Percentiles rank a stretch among this genome's conserved stretches.
Conservation (phyloP, 106 monocot species). For the Amphibolis antarctica region DNA sequence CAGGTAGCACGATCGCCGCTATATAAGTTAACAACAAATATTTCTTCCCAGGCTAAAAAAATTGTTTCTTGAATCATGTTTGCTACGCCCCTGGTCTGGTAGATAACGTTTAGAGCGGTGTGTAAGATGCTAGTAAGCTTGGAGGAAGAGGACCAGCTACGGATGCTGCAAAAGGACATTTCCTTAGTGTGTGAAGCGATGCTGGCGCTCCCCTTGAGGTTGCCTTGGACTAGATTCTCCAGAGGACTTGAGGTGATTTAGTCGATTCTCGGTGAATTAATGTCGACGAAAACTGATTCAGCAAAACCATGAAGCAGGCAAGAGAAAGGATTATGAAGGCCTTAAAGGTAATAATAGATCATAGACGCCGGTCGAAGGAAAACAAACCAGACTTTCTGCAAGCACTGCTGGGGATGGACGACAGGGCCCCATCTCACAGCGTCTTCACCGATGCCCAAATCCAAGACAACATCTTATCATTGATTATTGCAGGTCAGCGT, state of each 20-base stretch:
- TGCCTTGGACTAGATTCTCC: conserved; percentile 54
- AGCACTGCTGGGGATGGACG: conserved; percentile 23
- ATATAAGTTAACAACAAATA: background rate
- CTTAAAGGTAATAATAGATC: conserved; percentile 28
- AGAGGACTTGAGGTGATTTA: conserved; percentile 45
- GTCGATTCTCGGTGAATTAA: no score
- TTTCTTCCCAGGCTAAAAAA: background rate
- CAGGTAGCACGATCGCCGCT: conserved; percentile 20
- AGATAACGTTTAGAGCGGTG: conserved; percentile 67
- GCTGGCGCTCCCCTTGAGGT: conserved; percentile 48
- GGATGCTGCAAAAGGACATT: conserved; percentile 41
- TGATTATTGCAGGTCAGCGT: conserved; percentile 73
- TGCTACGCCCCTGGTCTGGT: background rate
- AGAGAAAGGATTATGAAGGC: conserved; percentile 47
- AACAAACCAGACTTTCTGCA: conserved; percentile 48
- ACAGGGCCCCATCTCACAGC: conserved; percentile 7
- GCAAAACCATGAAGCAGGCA: conserved; percentile 23
- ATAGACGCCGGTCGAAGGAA: conserved; percentile 18
- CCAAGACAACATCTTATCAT: conserved; percentile 62
- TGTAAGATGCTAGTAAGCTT: conserved; percentile 62
- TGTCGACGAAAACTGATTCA: background rate
- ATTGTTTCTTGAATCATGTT: no score
- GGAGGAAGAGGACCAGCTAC: conserved; percentile 32
- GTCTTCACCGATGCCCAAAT: conserved; percentile 37
- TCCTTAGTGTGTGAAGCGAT: conserved; percentile 59